Conservation (phyloP, 129 eudicot genomes). For the Sambucus nigra region DNA sequence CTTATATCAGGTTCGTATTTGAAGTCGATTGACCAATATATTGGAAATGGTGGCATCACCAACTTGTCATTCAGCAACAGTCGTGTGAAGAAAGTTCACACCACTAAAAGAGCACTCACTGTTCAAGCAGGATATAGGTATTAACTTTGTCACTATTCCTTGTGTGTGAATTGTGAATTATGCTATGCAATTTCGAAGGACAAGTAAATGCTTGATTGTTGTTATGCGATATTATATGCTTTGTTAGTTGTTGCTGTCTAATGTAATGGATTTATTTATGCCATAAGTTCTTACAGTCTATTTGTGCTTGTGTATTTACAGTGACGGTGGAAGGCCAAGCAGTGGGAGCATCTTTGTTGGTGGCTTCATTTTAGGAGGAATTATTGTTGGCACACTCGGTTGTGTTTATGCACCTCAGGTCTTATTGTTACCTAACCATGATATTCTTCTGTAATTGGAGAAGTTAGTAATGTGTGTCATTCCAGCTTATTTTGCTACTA, state of each 20-base stretch:
- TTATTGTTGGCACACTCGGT: constrained; percentile 82
- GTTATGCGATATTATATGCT: too few relatives aligned
- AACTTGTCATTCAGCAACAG: constrained; percentile 17
- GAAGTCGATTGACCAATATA: constrained; percentile 17
- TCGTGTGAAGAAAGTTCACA: constrained; percentile 11
- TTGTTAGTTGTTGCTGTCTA: too few relatives aligned
- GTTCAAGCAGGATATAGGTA: constrained; percentile 64
- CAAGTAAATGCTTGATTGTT: not conserved
- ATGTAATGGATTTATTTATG: not conserved
- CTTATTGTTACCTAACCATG: constrained; percentile 13
- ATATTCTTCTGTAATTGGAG: not conserved
- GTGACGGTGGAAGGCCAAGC: constrained; percentile 50
- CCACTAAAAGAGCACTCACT: constrained; percentile 27
- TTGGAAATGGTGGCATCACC: constrained; percentile 5
- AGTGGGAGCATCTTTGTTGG: constrained; percentile 49
- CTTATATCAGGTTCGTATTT: constrained; percentile 20
- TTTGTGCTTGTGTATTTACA: constrained; percentile 17
- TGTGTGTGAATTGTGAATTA: not conserved
- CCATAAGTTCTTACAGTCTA: not conserved
- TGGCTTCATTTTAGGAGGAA: constrained; percentile 77
- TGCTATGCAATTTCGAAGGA: not conserved
- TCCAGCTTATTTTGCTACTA: not conserved
- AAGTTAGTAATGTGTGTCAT: not conserved
- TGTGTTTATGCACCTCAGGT: constrained; percentile 91
- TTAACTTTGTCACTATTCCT: not conserved